These are phyloP conservation scores for Arthromyces matolae DNA, from an alignment of 768 basidiomycete species.

Conservation along the genomic window DNA sequence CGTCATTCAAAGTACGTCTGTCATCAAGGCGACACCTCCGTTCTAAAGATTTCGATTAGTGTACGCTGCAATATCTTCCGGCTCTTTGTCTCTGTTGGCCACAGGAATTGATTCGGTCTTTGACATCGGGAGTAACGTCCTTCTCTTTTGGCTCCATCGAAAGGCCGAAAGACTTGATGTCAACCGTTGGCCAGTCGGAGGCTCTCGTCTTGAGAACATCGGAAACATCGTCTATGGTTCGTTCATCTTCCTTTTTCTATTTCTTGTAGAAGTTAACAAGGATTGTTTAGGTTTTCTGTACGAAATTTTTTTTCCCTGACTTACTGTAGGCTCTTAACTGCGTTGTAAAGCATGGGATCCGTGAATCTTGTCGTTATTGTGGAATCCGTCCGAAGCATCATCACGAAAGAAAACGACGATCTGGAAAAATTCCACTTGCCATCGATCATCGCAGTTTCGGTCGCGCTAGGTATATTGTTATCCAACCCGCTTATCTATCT, in stretches of 20 bases:
- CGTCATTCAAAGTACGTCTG: slow-evolving; percentile 58
- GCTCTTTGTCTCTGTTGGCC: slow-evolving; percentile 83
- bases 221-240: slow-evolving; percentile 84
- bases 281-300: slow-evolving; percentile 46
- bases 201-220: slow-evolving; percentile 85
- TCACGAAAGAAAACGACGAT: slow-evolving; percentile 49
- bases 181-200: slow-evolving; percentile 91
- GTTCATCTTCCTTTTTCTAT: slow-evolving; percentile 6
- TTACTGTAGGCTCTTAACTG: slow-evolving; percentile 1
- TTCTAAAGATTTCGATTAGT: slow-evolving; percentile 41
- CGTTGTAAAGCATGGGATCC: slow-evolving; percentile 80
- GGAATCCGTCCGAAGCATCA: slow-evolving; percentile 73
- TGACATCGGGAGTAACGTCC: slow-evolving; percentile 78
- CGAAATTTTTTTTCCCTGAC: not conserved
- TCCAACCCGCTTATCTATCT: slow-evolving; percentile 1
- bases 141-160: slow-evolving; percentile 77
- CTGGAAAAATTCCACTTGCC: slow-evolving; percentile 71
- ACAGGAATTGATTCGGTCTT: slow-evolving; percentile 87
- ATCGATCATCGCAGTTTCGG: slow-evolving; percentile 77
- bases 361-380: slow-evolving; percentile 92
- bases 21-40: not conserved
- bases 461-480: slow-evolving; percentile 64
- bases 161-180: slow-evolving; percentile 68
- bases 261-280: not conserved
- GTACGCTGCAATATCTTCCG: slow-evolving; percentile 85